phyloP scores from a whole-genome alignment of 1,139 yeast genomes.

The Nakaseomyces sp. region DNA sequence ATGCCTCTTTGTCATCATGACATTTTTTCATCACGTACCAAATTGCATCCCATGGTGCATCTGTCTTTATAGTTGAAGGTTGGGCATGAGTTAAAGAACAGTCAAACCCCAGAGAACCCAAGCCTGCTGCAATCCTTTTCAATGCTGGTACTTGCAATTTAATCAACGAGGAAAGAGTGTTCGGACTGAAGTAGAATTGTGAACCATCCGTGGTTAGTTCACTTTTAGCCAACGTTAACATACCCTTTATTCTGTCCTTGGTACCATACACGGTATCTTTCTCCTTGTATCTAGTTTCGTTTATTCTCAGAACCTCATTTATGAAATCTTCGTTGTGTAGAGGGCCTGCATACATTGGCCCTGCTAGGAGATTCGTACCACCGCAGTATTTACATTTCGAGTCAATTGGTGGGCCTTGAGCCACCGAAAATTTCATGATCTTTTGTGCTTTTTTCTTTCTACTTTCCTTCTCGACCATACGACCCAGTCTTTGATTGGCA shows the following conservation, averaged over 20 bases:
- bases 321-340: slow-evolving; percentile 65
- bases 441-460: slow-evolving; percentile 32
- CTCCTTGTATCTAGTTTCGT: slow-evolving; percentile 39
- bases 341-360: slow-evolving; percentile 92
- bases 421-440: slow-evolving; percentile 42
- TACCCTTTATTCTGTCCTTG: slow-evolving; percentile 75
- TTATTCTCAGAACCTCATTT: slow-evolving; percentile 49
- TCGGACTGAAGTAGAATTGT: slow-evolving; percentile 79
- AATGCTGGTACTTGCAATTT: slow-evolving; percentile 81
- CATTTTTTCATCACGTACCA: slow-evolving; percentile 58
- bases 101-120: slow-evolving; percentile 75
- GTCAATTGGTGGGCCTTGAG: slow-evolving; percentile 50
- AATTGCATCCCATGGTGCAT: slow-evolving; percentile 75
- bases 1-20: slow-evolving; percentile 43
- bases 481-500: slow-evolving; percentile 66
- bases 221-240: slow-evolving; percentile 72
- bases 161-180: slow-evolving; percentile 63
- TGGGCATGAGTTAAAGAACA: slow-evolving; percentile 85
- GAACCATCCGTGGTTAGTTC: slow-evolving; percentile 44
- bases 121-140: slow-evolving; percentile 60
- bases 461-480: slow-evolving; percentile 36
- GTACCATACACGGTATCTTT: slow-evolving; percentile 56
- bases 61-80: slow-evolving; percentile 77
- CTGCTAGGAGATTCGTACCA: slow-evolving; percentile 65
- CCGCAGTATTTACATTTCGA: slow-evolving; percentile 63